Evolutionary conservation across 495 filamentous ascomycete species (phyloP), one percentile per base, ranked within the genome.

Genomic region (Xylaria castorea): DNA sequence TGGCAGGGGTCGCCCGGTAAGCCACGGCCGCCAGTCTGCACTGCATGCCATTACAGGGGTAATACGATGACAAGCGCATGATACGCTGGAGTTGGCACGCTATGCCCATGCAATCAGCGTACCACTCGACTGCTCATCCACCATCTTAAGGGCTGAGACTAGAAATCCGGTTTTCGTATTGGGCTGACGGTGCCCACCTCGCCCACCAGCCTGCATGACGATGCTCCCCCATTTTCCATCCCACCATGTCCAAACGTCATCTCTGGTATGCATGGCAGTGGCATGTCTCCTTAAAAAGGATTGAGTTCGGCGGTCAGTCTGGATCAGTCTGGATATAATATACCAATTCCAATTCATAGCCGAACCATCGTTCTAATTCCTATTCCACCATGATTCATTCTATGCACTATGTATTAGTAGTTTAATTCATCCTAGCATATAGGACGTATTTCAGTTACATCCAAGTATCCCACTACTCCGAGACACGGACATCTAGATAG

Each of bases 21-120:
- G 51, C 68, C 32, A 34, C 44, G 68, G 40, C 53, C 58, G 58
- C 68, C 42, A 71, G 46, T 44, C 30, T 51, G 48, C 65, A 25
- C 48, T 61, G 70, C 63, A 46, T 48, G 53, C 65, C 51, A 58
- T 67, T 55, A 14, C 70, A 48, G 63, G 46, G 16, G 70, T 20
- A 61, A 72, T 72, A 72, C 70, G 70, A 72, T 72, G 70, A 67
- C 70, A 67, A 67, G 62, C 62, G 70, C 70, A 72, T 72, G 62
- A 53, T 30, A 64, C 46, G 2, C 36, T 66, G 38, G 20, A n/a
- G 53, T n/a, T 32, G 66, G 53, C 66, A 69, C 66, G 44, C 51
- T 22, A 69, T 38, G 18, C 36, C 38, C n/a, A 64, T 44, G 61
- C 36, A 22, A 3, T n/a, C 32, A 67, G 64, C 64, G 64, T 42